Conservation (phyloP, 1,284 basidiomycete genomes). For the Microbotryum violaceum region DNA sequence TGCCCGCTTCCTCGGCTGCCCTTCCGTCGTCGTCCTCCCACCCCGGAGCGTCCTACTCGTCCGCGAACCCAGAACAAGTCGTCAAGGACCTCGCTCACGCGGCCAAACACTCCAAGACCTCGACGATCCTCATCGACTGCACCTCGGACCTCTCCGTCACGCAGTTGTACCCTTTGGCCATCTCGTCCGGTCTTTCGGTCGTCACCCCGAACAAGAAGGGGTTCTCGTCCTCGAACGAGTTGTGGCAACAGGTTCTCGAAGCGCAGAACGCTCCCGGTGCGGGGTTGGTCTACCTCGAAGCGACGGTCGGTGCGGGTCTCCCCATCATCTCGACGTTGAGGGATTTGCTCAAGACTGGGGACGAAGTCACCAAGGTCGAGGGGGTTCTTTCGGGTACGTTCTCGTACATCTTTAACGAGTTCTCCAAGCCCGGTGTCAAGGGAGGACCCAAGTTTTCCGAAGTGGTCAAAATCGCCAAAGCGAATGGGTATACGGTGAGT, state of each 20-base stretch:
- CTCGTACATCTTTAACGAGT: constrained; percentile 99
- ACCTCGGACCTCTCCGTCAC: constrained; percentile 83
- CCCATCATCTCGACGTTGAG: constrained; percentile 87
- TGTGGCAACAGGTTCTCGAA: constrained; percentile 64
- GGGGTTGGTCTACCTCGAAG: constrained; percentile 74
- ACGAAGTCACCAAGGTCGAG: constrained; percentile 58
- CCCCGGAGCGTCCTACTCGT: constrained; percentile 35
- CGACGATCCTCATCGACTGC: constrained; percentile 76
- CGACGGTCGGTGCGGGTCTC: constrained; percentile 90
- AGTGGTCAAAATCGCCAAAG: constrained; percentile 78
- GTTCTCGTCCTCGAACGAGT: constrained; percentile 63
- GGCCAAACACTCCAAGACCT: constrained; percentile 47
- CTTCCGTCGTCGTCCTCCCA: constrained; percentile 22
- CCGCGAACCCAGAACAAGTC: constrained; percentile 41
- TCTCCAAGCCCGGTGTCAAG: constrained; percentile 48
- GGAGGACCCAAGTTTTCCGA: constrained; percentile 63
- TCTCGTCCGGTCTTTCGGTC: constrained; percentile 72
- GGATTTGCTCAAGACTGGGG: constrained; percentile 84
- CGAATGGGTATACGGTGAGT: constrained; percentile 85
- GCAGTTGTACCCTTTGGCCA: constrained; percentile 69
- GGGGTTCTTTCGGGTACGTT: constrained; percentile 88
- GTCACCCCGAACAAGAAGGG: constrained; percentile 99
- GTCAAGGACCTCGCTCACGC: constrained; percentile 42
- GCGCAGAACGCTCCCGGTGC: constrained; percentile 52
- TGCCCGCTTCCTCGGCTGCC: constrained; percentile 27